Percentiles rank a stretch among this genome's conserved stretches.
Evolutionary conservation across 2,329 filamentous ascomycete genomes (phyloP).

Genomic region (Plenodomus tracheiphilus): DNA sequence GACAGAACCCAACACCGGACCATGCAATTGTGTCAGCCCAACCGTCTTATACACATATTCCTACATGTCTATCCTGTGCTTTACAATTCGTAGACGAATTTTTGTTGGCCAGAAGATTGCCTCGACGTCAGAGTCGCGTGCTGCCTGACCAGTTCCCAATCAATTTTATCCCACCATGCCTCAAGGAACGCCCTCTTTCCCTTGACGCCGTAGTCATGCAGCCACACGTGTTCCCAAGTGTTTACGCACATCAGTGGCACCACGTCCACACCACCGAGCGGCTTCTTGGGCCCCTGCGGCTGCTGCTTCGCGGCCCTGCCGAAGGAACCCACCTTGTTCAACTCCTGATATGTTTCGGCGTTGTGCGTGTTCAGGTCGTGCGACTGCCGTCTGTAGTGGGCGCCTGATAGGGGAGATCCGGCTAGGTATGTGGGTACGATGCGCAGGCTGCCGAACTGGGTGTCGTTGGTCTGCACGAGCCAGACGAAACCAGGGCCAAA

Average conservation of each 20-base stretch:
- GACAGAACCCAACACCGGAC: conserved; percentile 6
- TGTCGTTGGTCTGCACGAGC: conserved; percentile 67
- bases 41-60: conserved; percentile 19
- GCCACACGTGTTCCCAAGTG: conserved; percentile 94
- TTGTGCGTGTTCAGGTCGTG: conserved; percentile 69
- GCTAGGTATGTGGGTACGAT: conserved; percentile 90
- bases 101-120: neutral
- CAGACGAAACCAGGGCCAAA: conserved; percentile 97
- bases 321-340: conserved; percentile 48
- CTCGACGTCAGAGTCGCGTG: conserved; percentile 10
- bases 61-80: conserved; percentile 12
- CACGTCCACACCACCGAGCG: conserved; percentile 69
- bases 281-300: conserved; percentile 45
- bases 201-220: conserved; percentile 75
- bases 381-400: conserved; percentile 74
- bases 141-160: conserved; percentile 74
- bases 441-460: conserved; percentile 56
- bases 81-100: conserved; percentile 10
- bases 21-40: neutral
- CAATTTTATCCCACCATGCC: conserved; percentile 83
- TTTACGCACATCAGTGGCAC: conserved; percentile 86
- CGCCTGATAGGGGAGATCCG: conserved; percentile 82
- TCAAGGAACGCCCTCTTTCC: conserved; percentile 78
- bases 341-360: conserved; percentile 25
- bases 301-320: conserved; percentile 36